Conservation (phyloP, 176 grass and related monocot genomes). For the Themeda triandra region DNA sequence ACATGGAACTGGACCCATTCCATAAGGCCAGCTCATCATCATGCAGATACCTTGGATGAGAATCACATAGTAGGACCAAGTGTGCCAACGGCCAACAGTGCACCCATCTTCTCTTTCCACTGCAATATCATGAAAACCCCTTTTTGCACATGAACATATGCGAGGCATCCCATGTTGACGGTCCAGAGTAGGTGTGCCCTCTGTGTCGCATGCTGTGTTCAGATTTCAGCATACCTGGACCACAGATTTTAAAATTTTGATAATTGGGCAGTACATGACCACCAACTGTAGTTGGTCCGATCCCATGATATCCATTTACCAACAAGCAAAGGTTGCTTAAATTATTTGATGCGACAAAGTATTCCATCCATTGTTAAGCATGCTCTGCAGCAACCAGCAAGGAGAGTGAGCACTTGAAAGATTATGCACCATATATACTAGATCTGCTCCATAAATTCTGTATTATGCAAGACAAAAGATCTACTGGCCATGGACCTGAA, state of each 20-base stretch:
- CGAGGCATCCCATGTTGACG: not conserved
- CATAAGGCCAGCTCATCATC: not conserved
- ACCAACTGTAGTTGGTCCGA: conserved; percentile 1
- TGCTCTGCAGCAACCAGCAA: not conserved
- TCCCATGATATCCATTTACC: not conserved
- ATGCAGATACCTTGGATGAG: not conserved
- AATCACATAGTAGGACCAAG: not conserved
- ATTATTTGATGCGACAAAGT: not conserved
- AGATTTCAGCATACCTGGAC: not conserved
- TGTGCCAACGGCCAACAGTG: not conserved
- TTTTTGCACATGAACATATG: not conserved
- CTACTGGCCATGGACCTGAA: not conserved
- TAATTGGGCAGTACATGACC: not conserved
- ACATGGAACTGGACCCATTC: not conserved
- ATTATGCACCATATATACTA: not conserved
- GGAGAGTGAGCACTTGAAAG: not conserved
- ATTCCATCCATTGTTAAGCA: not conserved
- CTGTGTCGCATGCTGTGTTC: not conserved
- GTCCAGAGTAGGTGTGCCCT: conserved; percentile 1
- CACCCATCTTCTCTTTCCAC: not conserved
- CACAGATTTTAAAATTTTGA: not conserved
- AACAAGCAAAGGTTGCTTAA: not conserved
- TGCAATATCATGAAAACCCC: not conserved
- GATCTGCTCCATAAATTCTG: not conserved
- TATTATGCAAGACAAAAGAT: not conserved